These are phyloP conservation scores for Cyclotella cryptica DNA, from an alignment of 108 stramenopile species.

Conservation along the genomic window DNA sequence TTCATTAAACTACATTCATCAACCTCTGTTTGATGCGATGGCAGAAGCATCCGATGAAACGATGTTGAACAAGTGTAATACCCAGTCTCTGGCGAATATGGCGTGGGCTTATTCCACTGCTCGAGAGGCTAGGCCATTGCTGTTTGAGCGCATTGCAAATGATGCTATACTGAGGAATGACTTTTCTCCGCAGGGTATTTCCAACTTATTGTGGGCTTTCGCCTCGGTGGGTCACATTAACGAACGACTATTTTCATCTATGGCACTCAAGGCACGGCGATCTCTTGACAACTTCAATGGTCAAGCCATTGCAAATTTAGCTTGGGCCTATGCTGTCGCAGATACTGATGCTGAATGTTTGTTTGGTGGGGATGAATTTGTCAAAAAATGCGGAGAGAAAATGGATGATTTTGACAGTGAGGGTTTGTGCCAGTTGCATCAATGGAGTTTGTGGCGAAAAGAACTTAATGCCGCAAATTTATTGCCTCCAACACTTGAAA, in stretches of 20 bases:
- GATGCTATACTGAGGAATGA: slow-evolving; percentile 27
- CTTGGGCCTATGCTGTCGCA: slow-evolving; percentile 51
- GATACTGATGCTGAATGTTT: slow-evolving; percentile 33
- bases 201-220: slow-evolving; percentile 55
- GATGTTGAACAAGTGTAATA: slow-evolving; percentile 29
- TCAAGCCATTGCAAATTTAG: slow-evolving; percentile 55
- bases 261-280: slow-evolving; percentile 20
- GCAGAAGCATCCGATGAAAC: slow-evolving; percentile 27
- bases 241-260: slow-evolving; percentile 31
- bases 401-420: slow-evolving; percentile 27
- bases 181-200: slow-evolving; percentile 53
- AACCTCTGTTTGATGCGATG: slow-evolving; percentile 29
- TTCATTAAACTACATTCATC: slow-evolving; percentile 26
- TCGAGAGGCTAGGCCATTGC: slow-evolving; percentile 25
- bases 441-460: slow-evolving; percentile 41
- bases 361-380: slow-evolving; percentile 36
- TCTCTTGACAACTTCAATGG: slow-evolving; percentile 34
- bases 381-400: slow-evolving; percentile 26
- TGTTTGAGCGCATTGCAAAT: slow-evolving; percentile 30
- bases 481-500: slow-evolving; percentile 11
- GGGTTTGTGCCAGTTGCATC: slow-evolving; percentile 54
- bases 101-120: slow-evolving; percentile 52
- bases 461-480: slow-evolving; percentile 4
- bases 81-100: slow-evolving; percentile 47
- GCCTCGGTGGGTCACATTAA: slow-evolving; percentile 30